phyloP scores from a whole-genome alignment of 345 rosid genomes.

The Turnera subulata region DNA sequence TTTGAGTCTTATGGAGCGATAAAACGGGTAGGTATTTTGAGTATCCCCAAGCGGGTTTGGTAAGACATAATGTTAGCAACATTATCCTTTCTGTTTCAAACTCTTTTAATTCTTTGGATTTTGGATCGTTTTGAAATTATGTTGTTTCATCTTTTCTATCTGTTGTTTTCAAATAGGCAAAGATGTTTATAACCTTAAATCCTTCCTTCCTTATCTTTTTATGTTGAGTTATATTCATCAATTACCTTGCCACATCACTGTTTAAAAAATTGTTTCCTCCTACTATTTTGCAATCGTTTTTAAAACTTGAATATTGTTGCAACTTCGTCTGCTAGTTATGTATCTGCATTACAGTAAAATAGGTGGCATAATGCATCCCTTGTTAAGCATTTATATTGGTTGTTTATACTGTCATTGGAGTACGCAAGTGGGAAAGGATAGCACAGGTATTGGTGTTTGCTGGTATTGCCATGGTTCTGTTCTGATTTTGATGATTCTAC shows the following conservation, averaged over 20 bases:
- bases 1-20: slow-evolving; percentile 98
- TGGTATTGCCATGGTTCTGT: slow-evolving; percentile 24
- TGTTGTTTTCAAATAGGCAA: background rate
- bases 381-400: slow-evolving; percentile 7
- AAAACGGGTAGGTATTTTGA: slow-evolving; percentile 94
- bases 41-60: slow-evolving; percentile 62
- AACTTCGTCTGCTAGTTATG: too few species aligned
- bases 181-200: background rate
- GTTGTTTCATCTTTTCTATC: background rate
- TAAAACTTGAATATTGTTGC: too few species aligned
- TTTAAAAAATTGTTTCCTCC: too few species aligned
- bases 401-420: slow-evolving; percentile 24
- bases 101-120: background rate
- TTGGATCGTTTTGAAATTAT: background rate
- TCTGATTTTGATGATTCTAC: slow-evolving; percentile 17
- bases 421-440: slow-evolving; percentile 38
- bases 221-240: too few species aligned
- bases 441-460: slow-evolving; percentile 42
- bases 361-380: slow-evolving; percentile 1
- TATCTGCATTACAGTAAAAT: too few species aligned
- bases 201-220: background rate
- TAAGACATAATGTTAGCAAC: slow-evolving; percentile 56
- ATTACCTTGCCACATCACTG: too few species aligned
- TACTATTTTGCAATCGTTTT: too few species aligned
- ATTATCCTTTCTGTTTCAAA: slow-evolving; percentile 21